phyloP scores from a whole-genome alignment of 176 grass and related monocot genomes.

The Alloteropsis semialata region DNA sequence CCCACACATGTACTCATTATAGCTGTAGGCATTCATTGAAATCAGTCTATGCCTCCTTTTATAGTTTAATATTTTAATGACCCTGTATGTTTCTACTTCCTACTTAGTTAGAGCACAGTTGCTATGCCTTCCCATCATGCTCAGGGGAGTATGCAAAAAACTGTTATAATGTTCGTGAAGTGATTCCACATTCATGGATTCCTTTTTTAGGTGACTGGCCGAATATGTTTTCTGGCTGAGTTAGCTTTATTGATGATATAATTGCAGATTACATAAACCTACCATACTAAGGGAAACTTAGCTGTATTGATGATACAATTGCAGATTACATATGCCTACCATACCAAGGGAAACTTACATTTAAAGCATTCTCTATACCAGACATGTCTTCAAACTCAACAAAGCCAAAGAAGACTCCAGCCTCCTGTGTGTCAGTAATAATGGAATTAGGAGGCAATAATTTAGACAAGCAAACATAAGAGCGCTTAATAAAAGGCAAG shows the following conservation, averaged over 20 bases:
- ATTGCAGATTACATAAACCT: slow-evolving; percentile 9
- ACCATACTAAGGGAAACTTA: slow-evolving; percentile 24
- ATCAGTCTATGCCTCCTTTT: neutral
- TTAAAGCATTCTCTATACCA: slow-evolving; percentile 67
- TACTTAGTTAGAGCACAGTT: neutral
- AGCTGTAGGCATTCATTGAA: neutral
- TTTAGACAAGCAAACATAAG: neutral
- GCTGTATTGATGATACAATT: neutral
- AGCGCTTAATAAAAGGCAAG: slow-evolving; percentile 2
- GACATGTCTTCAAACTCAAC: slow-evolving; percentile 59
- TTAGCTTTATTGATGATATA: neutral
- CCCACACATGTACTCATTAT: neutral
- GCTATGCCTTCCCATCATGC: neutral
- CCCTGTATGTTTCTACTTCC: neutral
- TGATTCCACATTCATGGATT: neutral
- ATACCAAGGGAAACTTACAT: slow-evolving; percentile 34
- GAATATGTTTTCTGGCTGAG: neutral
- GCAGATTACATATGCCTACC: neutral
- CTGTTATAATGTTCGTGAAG: neutral
- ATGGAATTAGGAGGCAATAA: slow-evolving; percentile 10
- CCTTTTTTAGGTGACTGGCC: neutral
- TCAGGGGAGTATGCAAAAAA: neutral
- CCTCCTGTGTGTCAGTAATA: slow-evolving; percentile 45
- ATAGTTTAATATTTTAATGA: neutral
- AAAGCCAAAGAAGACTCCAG: slow-evolving; percentile 75